Percentiles rank a stretch among this genome's conserved stretches.
phyloP scores from a whole-genome alignment of 2,329 filamentous ascomycete species.

The Monosporascus sp. region DNA sequence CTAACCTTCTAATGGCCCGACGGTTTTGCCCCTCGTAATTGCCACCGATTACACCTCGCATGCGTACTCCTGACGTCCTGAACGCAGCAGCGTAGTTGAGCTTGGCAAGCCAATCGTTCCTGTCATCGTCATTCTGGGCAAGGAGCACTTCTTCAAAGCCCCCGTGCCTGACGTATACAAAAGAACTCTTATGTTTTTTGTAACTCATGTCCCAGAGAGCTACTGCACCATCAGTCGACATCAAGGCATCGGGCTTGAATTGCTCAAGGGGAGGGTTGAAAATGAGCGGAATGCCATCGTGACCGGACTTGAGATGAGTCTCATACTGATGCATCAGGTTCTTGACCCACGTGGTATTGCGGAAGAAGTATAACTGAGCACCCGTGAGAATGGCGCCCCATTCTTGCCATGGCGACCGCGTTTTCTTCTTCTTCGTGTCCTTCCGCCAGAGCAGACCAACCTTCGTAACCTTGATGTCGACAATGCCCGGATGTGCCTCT shows the following conservation, averaged over 20 bases:
- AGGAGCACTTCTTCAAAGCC: constrained; percentile 86
- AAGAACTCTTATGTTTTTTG: constrained; percentile 93
- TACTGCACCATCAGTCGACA: constrained; percentile 90
- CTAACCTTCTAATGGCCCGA: constrained; percentile 65
- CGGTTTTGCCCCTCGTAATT: constrained; percentile 78
- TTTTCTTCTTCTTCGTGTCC: constrained; percentile 87
- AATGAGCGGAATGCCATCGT: constrained; percentile 70
- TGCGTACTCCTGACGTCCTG: constrained; percentile 82
- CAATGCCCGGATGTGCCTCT: constrained; percentile 84
- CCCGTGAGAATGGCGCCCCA: constrained; percentile 96
- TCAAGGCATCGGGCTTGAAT: constrained; percentile 89
- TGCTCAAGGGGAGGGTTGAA: constrained; percentile 87
- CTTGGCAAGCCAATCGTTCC: constrained; percentile 95
- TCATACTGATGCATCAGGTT: constrained; percentile 85
- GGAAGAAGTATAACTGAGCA: constrained; percentile 96
- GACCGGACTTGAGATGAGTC: constrained; percentile 69
- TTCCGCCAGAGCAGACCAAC: constrained; percentile 94
- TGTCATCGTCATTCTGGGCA: constrained; percentile 82
- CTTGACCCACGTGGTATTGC: constrained; percentile 89
- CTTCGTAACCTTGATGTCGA: constrained; percentile 96
- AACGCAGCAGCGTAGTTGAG: constrained; percentile 96
- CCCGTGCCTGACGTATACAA: constrained; percentile 81
- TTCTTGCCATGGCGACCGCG: constrained; percentile 95
- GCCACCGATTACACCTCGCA: constrained; percentile 79
- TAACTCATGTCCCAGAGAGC: constrained; percentile 82